Percentiles rank a stretch among this genome's conserved stretches.
These are phyloP conservation scores for Plasmodium adleri DNA, from an alignment of 169 alveolate species.

Conservation along the genomic window DNA sequence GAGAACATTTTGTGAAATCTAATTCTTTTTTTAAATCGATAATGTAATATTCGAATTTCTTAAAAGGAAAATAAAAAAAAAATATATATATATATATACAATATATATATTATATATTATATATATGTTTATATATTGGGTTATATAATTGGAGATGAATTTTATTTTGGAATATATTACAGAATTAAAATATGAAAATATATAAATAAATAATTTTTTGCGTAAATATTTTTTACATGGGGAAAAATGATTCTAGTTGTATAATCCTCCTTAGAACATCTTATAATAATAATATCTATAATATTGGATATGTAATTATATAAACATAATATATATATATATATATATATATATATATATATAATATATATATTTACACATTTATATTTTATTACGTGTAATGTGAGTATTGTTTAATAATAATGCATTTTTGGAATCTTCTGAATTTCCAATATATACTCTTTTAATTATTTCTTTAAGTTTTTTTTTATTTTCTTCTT, in stretches of 20 bases:
- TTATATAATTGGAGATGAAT: neutral
- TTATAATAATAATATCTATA: slow-evolving; percentile 38
- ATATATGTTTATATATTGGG: neutral
- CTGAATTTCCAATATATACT: slow-evolving; percentile 56
- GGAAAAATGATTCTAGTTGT: slow-evolving; percentile 46
- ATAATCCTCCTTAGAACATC: slow-evolving; percentile 35
- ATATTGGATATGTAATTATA: neutral
- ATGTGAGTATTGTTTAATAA: slow-evolving; percentile 36
- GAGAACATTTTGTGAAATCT: slow-evolving; percentile 38
- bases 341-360: too few species aligned
- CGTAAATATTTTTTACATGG: slow-evolving; percentile 33
- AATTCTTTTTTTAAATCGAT: slow-evolving; percentile 38
- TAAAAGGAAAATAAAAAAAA: neutral
- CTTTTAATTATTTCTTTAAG: slow-evolving; percentile 57
- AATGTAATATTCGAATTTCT: slow-evolving; percentile 67
- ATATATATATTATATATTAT: neutral
- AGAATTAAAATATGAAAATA: neutral
- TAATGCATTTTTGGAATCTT: slow-evolving; percentile 52
- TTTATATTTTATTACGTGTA: slow-evolving; percentile 30
- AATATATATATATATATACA: neutral
- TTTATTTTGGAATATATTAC: neutral
- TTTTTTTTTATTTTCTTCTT: slow-evolving; percentile 14
- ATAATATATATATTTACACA: too few species aligned
- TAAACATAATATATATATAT: neutral
- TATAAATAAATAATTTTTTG: neutral